Evolutionary conservation across 192 early-diverging fungal species (phyloP), one percentile per base, ranked within the genome.

Genomic region (Umbelopsis sp.): DNA sequence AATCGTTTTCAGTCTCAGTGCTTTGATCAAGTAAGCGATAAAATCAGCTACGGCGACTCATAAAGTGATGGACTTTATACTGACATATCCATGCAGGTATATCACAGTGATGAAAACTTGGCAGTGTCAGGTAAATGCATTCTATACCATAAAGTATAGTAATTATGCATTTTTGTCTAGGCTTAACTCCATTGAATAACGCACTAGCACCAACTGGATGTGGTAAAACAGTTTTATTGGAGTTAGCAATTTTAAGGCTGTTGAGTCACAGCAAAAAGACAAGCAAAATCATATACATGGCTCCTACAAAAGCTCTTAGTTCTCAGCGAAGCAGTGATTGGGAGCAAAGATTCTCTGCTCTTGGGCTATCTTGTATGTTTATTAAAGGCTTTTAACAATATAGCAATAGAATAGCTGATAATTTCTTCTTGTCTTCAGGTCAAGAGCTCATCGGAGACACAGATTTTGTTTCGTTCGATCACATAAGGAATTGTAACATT

Each of bases 361-460:
- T 89, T 15, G 83, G 84, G 1, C 64, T 88, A 18, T 35, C 48
- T n/a, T 84, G 83, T 78, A 74, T 41, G 72, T 71, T 6, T 69
- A 3, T n/a, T 55, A 46, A 50, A 53, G 46, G n/a, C n/a, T n/a
- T n/a, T n/a, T n/a, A n/a, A n/a, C n/a, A n/a, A n/a, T n/a, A n/a
- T n/a, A n/a, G n/a, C n/a, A n/a, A n/a, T n/a, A n/a, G n/a, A n/a
- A n/a, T n/a, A n/a, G n/a, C n/a, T n/a, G n/a, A n/a, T n/a, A n/a
- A n/a, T n/a, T n/a, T n/a, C n/a, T n/a, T 71, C 33, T 22, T 69
- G 47, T 25, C 58, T 52, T 15, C 67, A 84, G 84, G 89, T 72
- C 77, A 83, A 66, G 86, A 89, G 71, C 74, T 91, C 37, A 93
- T 89, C 16, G 90, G 91, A 9, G 90, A 93, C 68, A 86, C 86